phyloP scores from a whole-genome alignment of 1,284 basidiomycete species.

The Waitea zeae region DNA sequence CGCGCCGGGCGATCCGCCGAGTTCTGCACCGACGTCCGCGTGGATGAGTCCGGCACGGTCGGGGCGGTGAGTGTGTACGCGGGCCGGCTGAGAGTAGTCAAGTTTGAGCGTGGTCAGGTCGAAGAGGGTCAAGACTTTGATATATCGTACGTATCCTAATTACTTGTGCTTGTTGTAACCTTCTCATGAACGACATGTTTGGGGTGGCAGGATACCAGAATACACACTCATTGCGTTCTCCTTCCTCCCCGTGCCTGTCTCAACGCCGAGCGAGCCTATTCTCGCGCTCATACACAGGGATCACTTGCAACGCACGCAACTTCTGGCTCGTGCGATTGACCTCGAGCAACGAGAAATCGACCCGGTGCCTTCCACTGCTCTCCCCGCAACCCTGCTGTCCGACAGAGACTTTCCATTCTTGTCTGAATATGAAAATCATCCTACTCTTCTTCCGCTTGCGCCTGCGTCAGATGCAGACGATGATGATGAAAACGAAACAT shows the following conservation, averaged over 20 bases:
- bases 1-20: constrained; percentile 38
- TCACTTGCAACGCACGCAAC: constrained; percentile 38
- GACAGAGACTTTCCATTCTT: constrained; percentile 2
- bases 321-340: constrained; percentile 39
- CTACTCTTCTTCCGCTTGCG: too few species aligned
- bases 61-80: constrained; percentile 46
- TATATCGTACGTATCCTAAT: constrained; percentile 36
- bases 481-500: constrained; percentile 15
- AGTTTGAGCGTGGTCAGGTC: constrained; percentile 31
- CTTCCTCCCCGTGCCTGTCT: constrained; percentile 15
- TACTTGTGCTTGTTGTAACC: too few species aligned
- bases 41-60: constrained; percentile 42
- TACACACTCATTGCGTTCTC: constrained; percentile 59
- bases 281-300: constrained; percentile 58
- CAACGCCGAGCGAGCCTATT: constrained; percentile 6
- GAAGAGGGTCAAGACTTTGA: constrained; percentile 46
- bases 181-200: too few species aligned
- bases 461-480: constrained; percentile 8
- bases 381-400: constrained; percentile 21
- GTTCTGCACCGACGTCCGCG: constrained; percentile 44
- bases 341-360: constrained; percentile 33
- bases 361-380: constrained; percentile 24
- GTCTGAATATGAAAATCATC: too few species aligned
- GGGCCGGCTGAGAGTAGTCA: constrained; percentile 48
- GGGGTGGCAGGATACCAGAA: too few species aligned